These are phyloP conservation scores for Amaranthus palmeri DNA, from an alignment of 148 eudicot genomes.

Conservation along the genomic window DNA sequence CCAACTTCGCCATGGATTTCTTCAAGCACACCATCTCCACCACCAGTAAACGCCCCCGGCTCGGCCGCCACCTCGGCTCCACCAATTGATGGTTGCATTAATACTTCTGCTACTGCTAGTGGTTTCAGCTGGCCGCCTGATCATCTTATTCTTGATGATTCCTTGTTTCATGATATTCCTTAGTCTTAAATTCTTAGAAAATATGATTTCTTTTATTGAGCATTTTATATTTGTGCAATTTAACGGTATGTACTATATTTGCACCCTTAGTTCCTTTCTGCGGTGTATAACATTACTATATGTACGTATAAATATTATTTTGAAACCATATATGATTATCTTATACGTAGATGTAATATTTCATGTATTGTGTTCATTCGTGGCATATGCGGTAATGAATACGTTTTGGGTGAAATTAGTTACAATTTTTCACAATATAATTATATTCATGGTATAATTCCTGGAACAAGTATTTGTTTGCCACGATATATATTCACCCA, in stretches of 20 bases:
- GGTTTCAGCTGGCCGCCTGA: conserved; percentile 68
- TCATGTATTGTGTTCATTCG: no score
- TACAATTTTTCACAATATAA: no score
- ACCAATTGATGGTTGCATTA: conserved; percentile 41
- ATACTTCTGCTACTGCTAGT: conserved; percentile 22
- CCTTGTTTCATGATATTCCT: conserved; percentile 57
- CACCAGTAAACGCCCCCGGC: conserved; percentile 14
- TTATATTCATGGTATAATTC: no score
- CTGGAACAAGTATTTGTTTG: no score
- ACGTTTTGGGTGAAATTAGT: no score
- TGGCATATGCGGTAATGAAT: no score
- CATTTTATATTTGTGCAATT: not conserved
- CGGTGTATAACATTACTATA: conserved; percentile 17
- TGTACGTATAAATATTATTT: conserved; percentile 9
- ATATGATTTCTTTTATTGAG: not conserved
- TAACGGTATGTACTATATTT: conserved; percentile 19
- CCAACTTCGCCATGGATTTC: conserved; percentile 49
- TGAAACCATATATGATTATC: not conserved
- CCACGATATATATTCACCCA: no score
- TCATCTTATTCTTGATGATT: conserved; percentile 58
- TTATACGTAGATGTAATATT: not conserved
- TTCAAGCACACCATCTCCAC: conserved; percentile 24
- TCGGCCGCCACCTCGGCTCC: conserved; percentile 24
- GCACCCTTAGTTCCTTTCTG: conserved; percentile 6
- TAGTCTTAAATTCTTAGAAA: conserved; percentile 11